Evolutionary conservation across 2,329 filamentous ascomycete genomes (phyloP).

Genomic region (Didymella arachidicola): DNA sequence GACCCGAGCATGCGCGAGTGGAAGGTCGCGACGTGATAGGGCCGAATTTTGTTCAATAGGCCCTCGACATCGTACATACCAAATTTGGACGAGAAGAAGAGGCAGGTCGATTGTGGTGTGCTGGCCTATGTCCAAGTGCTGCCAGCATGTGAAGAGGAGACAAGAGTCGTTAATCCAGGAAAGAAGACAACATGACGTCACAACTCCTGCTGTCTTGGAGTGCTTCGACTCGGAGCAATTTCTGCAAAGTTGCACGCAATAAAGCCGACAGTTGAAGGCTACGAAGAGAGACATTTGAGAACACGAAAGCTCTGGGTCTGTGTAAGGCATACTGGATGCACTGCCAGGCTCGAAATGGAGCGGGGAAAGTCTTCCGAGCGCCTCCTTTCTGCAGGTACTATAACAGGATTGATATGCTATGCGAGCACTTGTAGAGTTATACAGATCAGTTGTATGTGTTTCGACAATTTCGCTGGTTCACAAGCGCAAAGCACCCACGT

Average conservation of each 20-base stretch:
- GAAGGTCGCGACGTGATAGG: constrained; percentile 11
- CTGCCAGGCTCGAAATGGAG: not conserved
- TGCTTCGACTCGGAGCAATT: not conserved
- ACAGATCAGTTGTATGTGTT: too few species aligned
- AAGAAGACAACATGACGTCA: not conserved
- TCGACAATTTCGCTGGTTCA: too few species aligned
- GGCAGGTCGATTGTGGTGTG: not conserved
- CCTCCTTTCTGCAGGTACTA: not conserved
- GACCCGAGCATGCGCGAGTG: constrained; percentile 7
- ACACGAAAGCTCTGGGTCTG: not conserved
- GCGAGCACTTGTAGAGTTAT: too few species aligned
- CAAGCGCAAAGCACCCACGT: too few species aligned
- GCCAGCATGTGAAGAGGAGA: not conserved
- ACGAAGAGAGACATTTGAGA: not conserved
- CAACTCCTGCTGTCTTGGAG: not conserved
- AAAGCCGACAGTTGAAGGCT: not conserved
- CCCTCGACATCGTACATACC: not conserved
- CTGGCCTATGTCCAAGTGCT: not conserved
- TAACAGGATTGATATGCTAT: not conserved
- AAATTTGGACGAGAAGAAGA: not conserved
- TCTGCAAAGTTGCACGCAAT: not conserved
- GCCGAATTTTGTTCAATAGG: not conserved
- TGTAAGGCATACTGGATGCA: not conserved
- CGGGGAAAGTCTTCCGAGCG: not conserved
- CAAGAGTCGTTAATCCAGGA: not conserved